Base-by-base conservation (phyloP, 2,329 filamentous ascomycete genomes). In the Xylariaceae sp. region DNA sequence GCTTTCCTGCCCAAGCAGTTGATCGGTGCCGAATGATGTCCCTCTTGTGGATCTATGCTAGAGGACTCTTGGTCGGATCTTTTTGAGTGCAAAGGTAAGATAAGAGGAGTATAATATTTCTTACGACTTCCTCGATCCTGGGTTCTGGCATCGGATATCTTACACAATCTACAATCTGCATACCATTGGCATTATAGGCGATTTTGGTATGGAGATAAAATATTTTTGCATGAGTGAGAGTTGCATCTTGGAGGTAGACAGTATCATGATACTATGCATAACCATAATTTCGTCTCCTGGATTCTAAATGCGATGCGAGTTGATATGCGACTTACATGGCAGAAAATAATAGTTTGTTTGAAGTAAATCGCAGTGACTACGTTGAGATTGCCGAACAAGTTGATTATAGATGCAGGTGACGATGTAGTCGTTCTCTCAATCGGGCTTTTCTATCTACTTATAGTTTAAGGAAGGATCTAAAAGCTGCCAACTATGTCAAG, bases 1-100 rank as follows among this genome's bases (percentile, higher is more conserved):
- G 92, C 92, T 4, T 95, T 95, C 74, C 74, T 97, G 69, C 93
- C 93, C 3, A 92, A 89, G 77, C 84, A 87, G 61, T 76, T 88
- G 64, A 84, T 94, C 69, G 86, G 86, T 39, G 82, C 81, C 23
- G 53, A 56, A 17, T 53, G 21, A 63, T 39, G 11, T 8, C 14
- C 2, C 19, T 23, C 11, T 24, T 17, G 2, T 3, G 21, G 14
- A 36, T 23, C 3, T 23, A 24, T 33, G 14, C 8, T 14, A 33
- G 23, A 12, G 26, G 19, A 31, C 11, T 28, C 21, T 33, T n/a
- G 14, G 11, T 16, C 3, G 5, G 6, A 17, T 17, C n/a, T n/a
- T 28, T 6, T 17, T 9, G 2, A 1, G 3, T 3, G 41, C 11
- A n/a, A 3, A 34, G 33, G 26, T 11, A 12, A 53, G 4, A 11